Conservation (phyloP, 495 filamentous ascomycete genomes). For the Penicillium odoratum region DNA sequence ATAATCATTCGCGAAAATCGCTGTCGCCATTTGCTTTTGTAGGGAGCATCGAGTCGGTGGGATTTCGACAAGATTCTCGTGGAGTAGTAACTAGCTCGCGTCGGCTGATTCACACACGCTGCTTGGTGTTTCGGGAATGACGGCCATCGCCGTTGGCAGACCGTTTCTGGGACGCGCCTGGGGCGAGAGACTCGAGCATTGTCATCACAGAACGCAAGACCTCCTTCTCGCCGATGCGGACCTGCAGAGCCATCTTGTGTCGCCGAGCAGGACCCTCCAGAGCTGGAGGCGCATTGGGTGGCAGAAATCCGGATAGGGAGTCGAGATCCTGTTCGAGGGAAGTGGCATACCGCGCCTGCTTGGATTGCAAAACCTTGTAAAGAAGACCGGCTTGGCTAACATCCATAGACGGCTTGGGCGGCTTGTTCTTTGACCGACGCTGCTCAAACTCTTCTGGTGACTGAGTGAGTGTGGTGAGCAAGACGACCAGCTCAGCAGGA, state of each 20-base stretch:
- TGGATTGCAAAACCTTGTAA: constrained; percentile 30
- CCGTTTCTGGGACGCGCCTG: constrained; percentile 27
- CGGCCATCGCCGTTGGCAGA: constrained; percentile 30
- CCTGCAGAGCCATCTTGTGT: constrained; percentile 67
- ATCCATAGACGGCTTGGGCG: constrained; percentile 43
- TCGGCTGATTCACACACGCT: constrained; percentile 28
- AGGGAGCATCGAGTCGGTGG: neutral
- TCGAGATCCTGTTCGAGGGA: constrained; percentile 61
- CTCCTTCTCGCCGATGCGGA: constrained; percentile 79
- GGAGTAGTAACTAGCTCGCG: constrained; percentile 4
- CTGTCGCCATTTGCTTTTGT: constrained; percentile 8
- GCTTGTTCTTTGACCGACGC: constrained; percentile 43
- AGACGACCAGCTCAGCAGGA: constrained; percentile 48
- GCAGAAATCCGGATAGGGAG: constrained; percentile 42
- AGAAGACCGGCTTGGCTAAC: constrained; percentile 33
- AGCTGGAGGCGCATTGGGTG: constrained; percentile 18
- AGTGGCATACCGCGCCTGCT: constrained; percentile 57
- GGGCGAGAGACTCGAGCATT: constrained; percentile 31
- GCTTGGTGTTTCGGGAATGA: constrained; percentile 40
- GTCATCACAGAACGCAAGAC: constrained; percentile 55
- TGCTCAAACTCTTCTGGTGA: constrained; percentile 40
- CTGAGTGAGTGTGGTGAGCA: constrained; percentile 48
- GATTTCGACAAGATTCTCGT: neutral
- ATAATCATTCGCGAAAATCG: constrained; percentile 33
- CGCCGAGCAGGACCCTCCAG: constrained; percentile 37